A percentile compares a stretch with the other conserved stretches of the same genome.
These are phyloP conservation scores for Raffaelea arxii DNA, from an alignment of 2,329 filamentous ascomycete species.

Conservation along the genomic window DNA sequence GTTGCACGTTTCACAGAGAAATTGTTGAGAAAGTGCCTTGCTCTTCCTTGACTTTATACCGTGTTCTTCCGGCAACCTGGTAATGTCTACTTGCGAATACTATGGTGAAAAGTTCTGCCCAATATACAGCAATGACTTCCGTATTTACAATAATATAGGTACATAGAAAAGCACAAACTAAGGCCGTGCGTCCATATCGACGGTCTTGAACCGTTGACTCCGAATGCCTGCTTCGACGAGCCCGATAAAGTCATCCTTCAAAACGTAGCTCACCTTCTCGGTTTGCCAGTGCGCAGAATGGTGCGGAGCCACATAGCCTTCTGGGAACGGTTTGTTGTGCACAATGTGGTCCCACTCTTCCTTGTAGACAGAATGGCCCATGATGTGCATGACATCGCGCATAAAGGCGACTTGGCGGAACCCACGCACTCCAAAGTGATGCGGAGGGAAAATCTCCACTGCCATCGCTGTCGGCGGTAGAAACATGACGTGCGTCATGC, in stretches of 20 bases:
- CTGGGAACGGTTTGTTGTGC: conserved; percentile 4
- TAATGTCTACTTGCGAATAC: too few species aligned
- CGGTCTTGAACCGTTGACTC: conserved; percentile 5
- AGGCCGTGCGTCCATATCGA: too few species aligned
- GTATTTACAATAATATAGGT: too few species aligned
- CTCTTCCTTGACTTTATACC: too few species aligned
- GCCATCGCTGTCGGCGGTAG: conserved; percentile 14
- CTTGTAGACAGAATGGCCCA: conserved; percentile 5
- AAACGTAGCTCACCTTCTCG: conserved; percentile 12
- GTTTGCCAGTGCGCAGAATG: conserved; percentile 11
- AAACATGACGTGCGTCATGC: conserved; percentile 17
- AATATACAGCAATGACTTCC: too few species aligned
- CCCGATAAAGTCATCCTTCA: conserved; percentile 11
- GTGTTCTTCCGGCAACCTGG: too few species aligned
- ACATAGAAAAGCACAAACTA: too few species aligned
- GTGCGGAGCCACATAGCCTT: conserved; percentile 3
- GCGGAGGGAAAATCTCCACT: conserved; percentile 9
- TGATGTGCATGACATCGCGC: conserved; percentile 7
- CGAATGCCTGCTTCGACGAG: conserved; percentile 10
- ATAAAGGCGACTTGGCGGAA: conserved; percentile 9
- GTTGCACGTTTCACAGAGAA: too few species aligned
- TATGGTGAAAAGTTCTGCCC: too few species aligned
- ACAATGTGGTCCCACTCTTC: conserved; percentile 6
- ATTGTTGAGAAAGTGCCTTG: too few species aligned
- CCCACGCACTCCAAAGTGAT: conserved; percentile 1